Evolutionary conservation across 371 early-diverging fungal genomes (phyloP).

Genomic region (Mycotypha africana): DNA sequence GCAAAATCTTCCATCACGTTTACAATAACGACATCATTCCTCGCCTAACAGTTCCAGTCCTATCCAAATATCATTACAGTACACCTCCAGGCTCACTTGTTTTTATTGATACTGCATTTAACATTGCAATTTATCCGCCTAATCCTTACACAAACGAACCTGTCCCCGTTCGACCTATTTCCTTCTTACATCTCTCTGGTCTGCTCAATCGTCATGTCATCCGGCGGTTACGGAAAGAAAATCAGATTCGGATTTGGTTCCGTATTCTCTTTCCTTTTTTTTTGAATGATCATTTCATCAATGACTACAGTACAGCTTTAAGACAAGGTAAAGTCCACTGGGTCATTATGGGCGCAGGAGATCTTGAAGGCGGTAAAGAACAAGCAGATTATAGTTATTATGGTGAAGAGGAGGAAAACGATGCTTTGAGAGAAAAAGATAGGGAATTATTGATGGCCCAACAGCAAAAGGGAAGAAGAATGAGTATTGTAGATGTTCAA

Average conservation of each 20-base stretch:
- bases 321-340: slow-evolving; percentile 34
- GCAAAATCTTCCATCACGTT: slow-evolving; percentile 54
- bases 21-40: slow-evolving; percentile 51
- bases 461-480: too few species aligned
- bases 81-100: slow-evolving; percentile 53
- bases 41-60: slow-evolving; percentile 45
- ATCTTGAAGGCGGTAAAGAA: slow-evolving; percentile 17
- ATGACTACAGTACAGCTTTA: slow-evolving; percentile 44
- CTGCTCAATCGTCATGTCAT: slow-evolving; percentile 41
- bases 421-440: too few species aligned
- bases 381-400: background rate
- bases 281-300: slow-evolving; percentile 53
- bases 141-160: slow-evolving; percentile 18
- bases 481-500: too few species aligned
- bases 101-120: slow-evolving; percentile 45
- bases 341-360: slow-evolving; percentile 36
- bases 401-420: background rate
- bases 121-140: slow-evolving; percentile 25
- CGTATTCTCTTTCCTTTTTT: slow-evolving; percentile 50
- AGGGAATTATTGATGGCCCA: too few species aligned
- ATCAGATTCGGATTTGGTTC: slow-evolving; percentile 40
- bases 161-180: slow-evolving; percentile 45
- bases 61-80: slow-evolving; percentile 39
- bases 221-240: slow-evolving; percentile 38
- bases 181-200: slow-evolving; percentile 52